Conservation (phyloP, 495 filamentous ascomycete species). For the Tuber microsphaerosporum region DNA sequence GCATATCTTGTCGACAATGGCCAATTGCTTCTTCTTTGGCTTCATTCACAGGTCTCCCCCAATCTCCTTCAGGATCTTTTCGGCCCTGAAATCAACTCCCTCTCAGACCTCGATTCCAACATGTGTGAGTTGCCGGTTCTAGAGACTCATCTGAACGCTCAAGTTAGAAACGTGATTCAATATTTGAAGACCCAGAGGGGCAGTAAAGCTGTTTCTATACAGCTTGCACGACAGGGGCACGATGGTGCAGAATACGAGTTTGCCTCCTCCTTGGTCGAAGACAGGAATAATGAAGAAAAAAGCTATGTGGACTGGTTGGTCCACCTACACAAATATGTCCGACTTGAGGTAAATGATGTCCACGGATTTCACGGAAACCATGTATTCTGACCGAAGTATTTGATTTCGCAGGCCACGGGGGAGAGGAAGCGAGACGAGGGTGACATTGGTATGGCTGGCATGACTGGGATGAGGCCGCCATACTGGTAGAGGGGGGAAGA, state of each 20-base stretch:
- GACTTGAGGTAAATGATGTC: constrained; percentile 62
- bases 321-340: constrained; percentile 84
- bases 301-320: constrained; percentile 99
- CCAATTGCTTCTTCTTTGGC: constrained; percentile 81
- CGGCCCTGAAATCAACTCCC: constrained; percentile 63
- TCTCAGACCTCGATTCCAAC: constrained; percentile 71
- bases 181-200: constrained; percentile 75
- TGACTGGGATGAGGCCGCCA: constrained; percentile 63
- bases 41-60: constrained; percentile 66
- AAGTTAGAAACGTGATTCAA: constrained; percentile 87
- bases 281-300: constrained; percentile 93
- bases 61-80: constrained; percentile 90
- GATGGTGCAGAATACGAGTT: constrained; percentile 97
- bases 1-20: constrained; percentile 98
- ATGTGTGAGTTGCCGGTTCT: constrained; percentile 67
- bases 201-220: constrained; percentile 78
- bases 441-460: constrained; percentile 49
- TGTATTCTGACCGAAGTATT: constrained; percentile 18
- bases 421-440: constrained; percentile 69
- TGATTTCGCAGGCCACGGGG: constrained; percentile 53
- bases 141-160: constrained; percentile 87
- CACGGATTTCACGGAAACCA: constrained; percentile 16
- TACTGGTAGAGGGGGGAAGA: constrained; percentile 53
- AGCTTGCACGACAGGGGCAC: constrained; percentile 84
- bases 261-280: constrained; percentile 80